Evolutionary conservation across 768 basidiomycete genomes (phyloP), one percentile per base, ranked within the genome.

Genomic region (Saitozyma podzolica): DNA sequence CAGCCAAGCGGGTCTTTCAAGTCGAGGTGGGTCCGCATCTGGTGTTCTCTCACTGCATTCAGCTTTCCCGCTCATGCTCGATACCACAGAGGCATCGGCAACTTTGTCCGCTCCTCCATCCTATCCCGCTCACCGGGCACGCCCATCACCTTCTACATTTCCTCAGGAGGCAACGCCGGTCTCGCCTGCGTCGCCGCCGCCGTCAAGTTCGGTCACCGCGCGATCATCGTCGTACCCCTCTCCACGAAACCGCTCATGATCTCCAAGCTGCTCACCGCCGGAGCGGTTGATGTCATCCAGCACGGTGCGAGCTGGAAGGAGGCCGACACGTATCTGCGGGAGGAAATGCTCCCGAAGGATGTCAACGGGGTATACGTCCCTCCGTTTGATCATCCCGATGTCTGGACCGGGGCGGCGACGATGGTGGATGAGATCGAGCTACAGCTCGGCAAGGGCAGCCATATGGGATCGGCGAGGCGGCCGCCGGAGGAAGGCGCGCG

Each of bases 1-100:
- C 73, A 76, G 42, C 73, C 73, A 0, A 64, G 62, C 42, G 72
- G 75, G 13, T 72, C 70, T 11, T 76, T 76, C 73, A 76, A 76
- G 61, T 73, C 70, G 14, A 51, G 75, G 63, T 70, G 59, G 58
- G 67, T 66, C 43, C 19, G 29, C 29, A 29, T 29, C 29, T 29
- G 29, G 29, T 29, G 29, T 29, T 29, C 29, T 29, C 10, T 17
- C 11, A 16, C 29, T 39, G 13, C 40, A 41, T 14, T 40, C 40
- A 45, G 17, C 11, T 16, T 41, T 19, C 42, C 58, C 40, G 51
- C 40, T 52, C 13, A 51, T 17, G 16, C 14, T 9, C 29, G 29
- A 29, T 29, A 29, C 29, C 29, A 29, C 45, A 72, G 71, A 17
- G 68, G 68, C 9, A 64, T 72, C 54, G 71, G 71, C 16, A 72